A percentile compares a stretch with the other conserved stretches of the same genome.
These are phyloP conservation scores for Brassica hybrid DNA, from an alignment of 441 rosid species.

Conservation along the genomic window DNA sequence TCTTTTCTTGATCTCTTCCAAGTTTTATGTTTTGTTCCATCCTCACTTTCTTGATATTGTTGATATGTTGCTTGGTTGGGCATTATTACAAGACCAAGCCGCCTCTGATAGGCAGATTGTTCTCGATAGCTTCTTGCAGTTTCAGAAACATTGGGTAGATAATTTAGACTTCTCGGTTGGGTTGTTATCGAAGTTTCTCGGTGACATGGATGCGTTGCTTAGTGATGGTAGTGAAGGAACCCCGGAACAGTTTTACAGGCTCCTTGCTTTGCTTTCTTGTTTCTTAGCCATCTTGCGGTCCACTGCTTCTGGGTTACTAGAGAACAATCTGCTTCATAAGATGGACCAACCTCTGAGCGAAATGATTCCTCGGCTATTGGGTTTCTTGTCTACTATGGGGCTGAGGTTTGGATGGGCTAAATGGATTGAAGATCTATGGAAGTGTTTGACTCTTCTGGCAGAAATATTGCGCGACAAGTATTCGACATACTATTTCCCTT, in stretches of 20 bases:
- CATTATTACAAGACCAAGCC: slow-evolving; percentile 82
- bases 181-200: slow-evolving; percentile 81
- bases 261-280: slow-evolving; percentile 96
- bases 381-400: slow-evolving; percentile 81
- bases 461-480: slow-evolving; percentile 90
- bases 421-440: slow-evolving; percentile 92
- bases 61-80: slow-evolving; percentile 99
- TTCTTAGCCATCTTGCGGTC: slow-evolving; percentile 88
- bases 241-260: slow-evolving; percentile 75
- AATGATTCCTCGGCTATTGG: slow-evolving; percentile 88
- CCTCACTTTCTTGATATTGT: slow-evolving; percentile 94
- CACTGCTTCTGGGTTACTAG: slow-evolving; percentile 96
- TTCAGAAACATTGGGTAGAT: slow-evolving; percentile 97
- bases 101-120: slow-evolving; percentile 81
- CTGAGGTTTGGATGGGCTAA: slow-evolving; percentile 93
- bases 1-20: slow-evolving; percentile 77
- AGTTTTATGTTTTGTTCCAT: slow-evolving; percentile 79
- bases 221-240: slow-evolving; percentile 85
- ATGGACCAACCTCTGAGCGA: slow-evolving; percentile 75
- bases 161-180: slow-evolving; percentile 89
- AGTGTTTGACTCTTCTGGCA: slow-evolving; percentile 95
- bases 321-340: slow-evolving; percentile 82
- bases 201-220: slow-evolving; percentile 91
- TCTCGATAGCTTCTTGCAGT: slow-evolving; percentile 92
- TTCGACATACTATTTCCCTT: slow-evolving; percentile 71